These are phyloP conservation scores for Phytophthora pistaciae DNA, from an alignment of 352 stramenopile species.

Conservation along the genomic window DNA sequence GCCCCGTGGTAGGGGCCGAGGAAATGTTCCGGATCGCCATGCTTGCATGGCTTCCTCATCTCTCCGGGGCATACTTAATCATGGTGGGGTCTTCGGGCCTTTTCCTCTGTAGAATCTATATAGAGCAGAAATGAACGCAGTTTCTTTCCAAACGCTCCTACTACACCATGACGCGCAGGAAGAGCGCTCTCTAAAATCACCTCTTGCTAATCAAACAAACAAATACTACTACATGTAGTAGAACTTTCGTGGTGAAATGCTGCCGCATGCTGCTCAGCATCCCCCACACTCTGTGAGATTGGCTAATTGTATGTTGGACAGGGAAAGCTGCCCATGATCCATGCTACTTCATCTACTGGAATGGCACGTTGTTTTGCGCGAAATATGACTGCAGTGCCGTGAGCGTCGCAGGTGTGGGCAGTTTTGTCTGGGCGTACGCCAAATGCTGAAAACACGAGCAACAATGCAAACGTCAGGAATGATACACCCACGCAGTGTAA, in stretches of 20 bases:
- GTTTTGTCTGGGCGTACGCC: slow-evolving; percentile 51
- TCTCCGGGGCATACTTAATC: slow-evolving; percentile 22
- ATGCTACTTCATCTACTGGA: slow-evolving; percentile 57
- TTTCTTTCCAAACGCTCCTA: slow-evolving; percentile 34
- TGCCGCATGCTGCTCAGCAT: slow-evolving; percentile 22
- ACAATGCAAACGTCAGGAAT: slow-evolving; percentile 30
- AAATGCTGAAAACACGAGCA: slow-evolving; percentile 53
- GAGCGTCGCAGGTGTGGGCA: slow-evolving; percentile 43
- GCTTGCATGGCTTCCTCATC: slow-evolving; percentile 21
- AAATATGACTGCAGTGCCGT: slow-evolving; percentile 66
- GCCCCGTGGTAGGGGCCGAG: slow-evolving; percentile 9
- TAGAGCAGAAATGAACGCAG: slow-evolving; percentile 51
- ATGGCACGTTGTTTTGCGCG: slow-evolving; percentile 68
- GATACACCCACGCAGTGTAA: neutral
- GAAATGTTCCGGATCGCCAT: slow-evolving; percentile 26
- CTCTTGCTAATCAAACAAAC: slow-evolving; percentile 25
- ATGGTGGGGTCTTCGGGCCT: slow-evolving; percentile 14
- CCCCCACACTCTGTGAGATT: slow-evolving; percentile 24
- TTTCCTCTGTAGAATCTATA: slow-evolving; percentile 40
- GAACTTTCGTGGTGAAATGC: slow-evolving; percentile 26
- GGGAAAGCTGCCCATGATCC: slow-evolving; percentile 23
- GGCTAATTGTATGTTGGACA: slow-evolving; percentile 13
- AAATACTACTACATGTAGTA: too few species aligned
- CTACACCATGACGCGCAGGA: slow-evolving; percentile 10
- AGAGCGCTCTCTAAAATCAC: slow-evolving; percentile 8